Evolutionary conservation across 192 early-diverging fungal species (phyloP), one percentile per base, ranked within the genome.

Genomic region (Piromyces sp.): DNA sequence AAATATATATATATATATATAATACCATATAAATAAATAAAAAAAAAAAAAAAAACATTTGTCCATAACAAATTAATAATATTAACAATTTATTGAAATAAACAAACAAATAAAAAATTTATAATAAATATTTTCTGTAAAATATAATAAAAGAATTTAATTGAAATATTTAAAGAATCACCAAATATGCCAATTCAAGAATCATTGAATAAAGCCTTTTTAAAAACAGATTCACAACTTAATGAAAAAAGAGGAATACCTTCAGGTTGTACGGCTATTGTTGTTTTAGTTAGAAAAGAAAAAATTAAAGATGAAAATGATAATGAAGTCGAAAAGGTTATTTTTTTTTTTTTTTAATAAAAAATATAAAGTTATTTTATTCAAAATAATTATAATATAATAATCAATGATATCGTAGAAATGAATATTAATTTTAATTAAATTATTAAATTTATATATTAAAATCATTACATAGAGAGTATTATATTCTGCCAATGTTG

Each of bases 401-500:
- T n/a, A n/a, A n/a, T n/a, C n/a, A n/a, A n/a, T n/a, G n/a, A n/a
- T n/a, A n/a, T n/a, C n/a, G n/a, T n/a, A n/a, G n/a, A n/a, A n/a
- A n/a, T n/a, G n/a, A n/a, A n/a, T n/a, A n/a, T n/a, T n/a, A n/a
- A n/a, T n/a, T n/a, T n/a, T n/a, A n/a, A n/a, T n/a, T n/a, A n/a
- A n/a, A n/a, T n/a, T n/a, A n/a, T n/a, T n/a, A n/a, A n/a, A n/a
- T 29, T 81, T 79, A 7, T 30, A 7, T 30, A 15, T 80, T 38
- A 15, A 30, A 15, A 81, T 15, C 15, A 13, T 33, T 13, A 81
- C 16, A 36, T 79, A 95, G 93, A 86, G 95, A 51, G 90, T 94
- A 29, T 88, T 98, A 36, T 96, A 96, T 84, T 96, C 95, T 31
- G 97, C 95, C 30, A 99, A 99, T 87, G 97, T 93, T 37, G 97